Conservation (phyloP, 208 protist genomes). For the Leishmania aethiopica region DNA sequence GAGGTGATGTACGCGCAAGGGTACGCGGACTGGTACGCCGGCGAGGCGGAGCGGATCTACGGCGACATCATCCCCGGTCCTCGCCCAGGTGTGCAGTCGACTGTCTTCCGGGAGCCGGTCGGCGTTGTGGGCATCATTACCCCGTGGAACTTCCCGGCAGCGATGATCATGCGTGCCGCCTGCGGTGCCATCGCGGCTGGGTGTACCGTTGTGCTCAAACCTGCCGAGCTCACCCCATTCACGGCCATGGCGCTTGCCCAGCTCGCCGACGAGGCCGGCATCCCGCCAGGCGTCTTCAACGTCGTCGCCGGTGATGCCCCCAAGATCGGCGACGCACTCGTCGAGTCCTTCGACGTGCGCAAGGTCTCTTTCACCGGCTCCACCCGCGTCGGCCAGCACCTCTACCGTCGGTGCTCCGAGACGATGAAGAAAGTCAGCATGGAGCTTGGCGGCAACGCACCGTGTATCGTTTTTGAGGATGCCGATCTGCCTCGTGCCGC, state of each 20-base stretch:
- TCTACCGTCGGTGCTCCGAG: slow-evolving; percentile 55
- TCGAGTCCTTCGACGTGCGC: slow-evolving; percentile 70
- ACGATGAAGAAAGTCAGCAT: slow-evolving; percentile 86
- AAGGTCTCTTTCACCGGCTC: slow-evolving; percentile 92
- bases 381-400: slow-evolving; percentile 68
- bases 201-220: slow-evolving; percentile 90
- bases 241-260: slow-evolving; percentile 76
- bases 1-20: slow-evolving; percentile 69
- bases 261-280: slow-evolving; percentile 65
- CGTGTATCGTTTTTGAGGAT: slow-evolving; percentile 90
- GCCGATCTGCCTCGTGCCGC: slow-evolving; percentile 78
- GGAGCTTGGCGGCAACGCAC: slow-evolving; percentile 94
- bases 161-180: slow-evolving; percentile 81
- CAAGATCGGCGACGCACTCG: slow-evolving; percentile 60
- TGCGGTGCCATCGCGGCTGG: slow-evolving; percentile 90
- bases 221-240: slow-evolving; percentile 84
- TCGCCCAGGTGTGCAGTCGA: slow-evolving; percentile 51
- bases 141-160: slow-evolving; percentile 94
- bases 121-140: slow-evolving; percentile 89
- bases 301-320: slow-evolving; percentile 76
- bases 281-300: slow-evolving; percentile 85
- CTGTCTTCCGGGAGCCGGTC: slow-evolving; percentile 78
- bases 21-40: slow-evolving; percentile 89
- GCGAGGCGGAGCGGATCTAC: slow-evolving; percentile 83
- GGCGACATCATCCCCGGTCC: slow-evolving; percentile 74